phyloP scores from a whole-genome alignment of 139 green algal species.

The Diplosphaera chodatii region DNA sequence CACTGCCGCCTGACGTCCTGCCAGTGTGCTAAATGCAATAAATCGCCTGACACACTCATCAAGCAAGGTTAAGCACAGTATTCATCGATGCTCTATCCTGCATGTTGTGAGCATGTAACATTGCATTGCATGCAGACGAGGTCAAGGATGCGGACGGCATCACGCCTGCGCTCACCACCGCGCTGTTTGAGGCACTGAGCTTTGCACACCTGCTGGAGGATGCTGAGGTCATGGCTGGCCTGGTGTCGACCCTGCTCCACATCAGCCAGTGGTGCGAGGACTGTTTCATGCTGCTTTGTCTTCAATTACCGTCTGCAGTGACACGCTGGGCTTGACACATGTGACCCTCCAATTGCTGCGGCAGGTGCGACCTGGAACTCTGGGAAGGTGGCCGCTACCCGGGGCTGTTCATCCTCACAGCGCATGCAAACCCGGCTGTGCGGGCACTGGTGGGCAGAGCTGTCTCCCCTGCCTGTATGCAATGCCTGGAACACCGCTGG shows the following conservation, averaged over 20 bases:
- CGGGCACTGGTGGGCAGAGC: conserved; percentile 18
- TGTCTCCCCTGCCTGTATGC: no score
- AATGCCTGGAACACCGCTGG: no score
- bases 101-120: no score
- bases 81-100: no score
- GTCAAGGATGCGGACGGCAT: conserved; percentile 3
- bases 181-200: conserved; percentile 28
- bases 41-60: no score
- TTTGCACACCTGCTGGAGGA: conserved; percentile 21
- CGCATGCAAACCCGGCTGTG: conserved; percentile 16
- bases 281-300: no score
- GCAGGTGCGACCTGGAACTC: conserved; percentile 25
- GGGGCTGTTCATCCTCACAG: conserved; percentile 22
- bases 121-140: not conserved
- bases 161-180: conserved; percentile 5
- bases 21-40: no score
- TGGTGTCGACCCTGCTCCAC: conserved; percentile 19
- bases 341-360: no score
- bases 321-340: no score
- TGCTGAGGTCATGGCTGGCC: conserved; percentile 14
- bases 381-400: conserved; percentile 19
- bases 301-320: no score
- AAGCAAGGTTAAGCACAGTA: no score
- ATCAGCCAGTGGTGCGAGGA: conserved; percentile 9
- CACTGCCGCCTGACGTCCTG: no score